Evolutionary conservation across 2,329 filamentous ascomycete species (phyloP).

Genomic region (Phialophora expanda): DNA sequence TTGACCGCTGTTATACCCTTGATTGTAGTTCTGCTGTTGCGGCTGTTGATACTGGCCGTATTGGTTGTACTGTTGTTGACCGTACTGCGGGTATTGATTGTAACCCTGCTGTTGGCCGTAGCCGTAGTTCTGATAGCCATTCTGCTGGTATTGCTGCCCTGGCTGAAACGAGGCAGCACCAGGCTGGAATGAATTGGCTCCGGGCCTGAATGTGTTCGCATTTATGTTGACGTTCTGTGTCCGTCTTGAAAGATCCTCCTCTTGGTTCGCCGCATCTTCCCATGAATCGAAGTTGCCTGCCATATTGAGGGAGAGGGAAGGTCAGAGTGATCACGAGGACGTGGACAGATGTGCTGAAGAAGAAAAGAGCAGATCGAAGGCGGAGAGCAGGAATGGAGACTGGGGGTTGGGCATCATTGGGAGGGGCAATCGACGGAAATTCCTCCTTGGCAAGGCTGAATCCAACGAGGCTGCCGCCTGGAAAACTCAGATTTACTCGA

Average conservation of each 20-base stretch:
- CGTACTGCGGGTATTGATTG: slow-evolving; percentile 62
- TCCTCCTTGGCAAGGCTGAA: slow-evolving; percentile 18
- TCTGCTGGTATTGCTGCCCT: slow-evolving; percentile 69
- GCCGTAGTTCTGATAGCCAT: slow-evolving; percentile 54
- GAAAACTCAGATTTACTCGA: not conserved
- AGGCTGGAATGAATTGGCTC: slow-evolving; percentile 68
- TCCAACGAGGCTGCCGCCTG: not conserved
- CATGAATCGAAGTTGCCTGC: slow-evolving; percentile 85
- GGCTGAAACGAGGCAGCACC: slow-evolving; percentile 73
- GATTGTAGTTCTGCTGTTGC: slow-evolving; percentile 47
- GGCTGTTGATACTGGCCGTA: slow-evolving; percentile 53
- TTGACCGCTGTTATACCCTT: slow-evolving; percentile 55
- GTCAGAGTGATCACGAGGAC: not conserved
- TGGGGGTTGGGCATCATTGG: slow-evolving; percentile 3
- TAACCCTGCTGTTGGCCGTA: slow-evolving; percentile 61
- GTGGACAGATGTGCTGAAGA: not conserved
- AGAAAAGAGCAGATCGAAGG: slow-evolving; percentile 2
- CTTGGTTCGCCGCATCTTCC: slow-evolving; percentile 81
- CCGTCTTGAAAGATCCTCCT: slow-evolving; percentile 77
- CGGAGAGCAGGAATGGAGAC: not conserved
- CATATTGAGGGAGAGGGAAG: slow-evolving; percentile 58
- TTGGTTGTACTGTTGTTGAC: slow-evolving; percentile 51
- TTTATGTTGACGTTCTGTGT: slow-evolving; percentile 72
- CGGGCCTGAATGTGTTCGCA: slow-evolving; percentile 66
- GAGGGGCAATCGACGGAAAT: slow-evolving; percentile 15